Base-by-base conservation (phyloP, 345 rosid genomes). In the Rubroshorea leprosula region DNA sequence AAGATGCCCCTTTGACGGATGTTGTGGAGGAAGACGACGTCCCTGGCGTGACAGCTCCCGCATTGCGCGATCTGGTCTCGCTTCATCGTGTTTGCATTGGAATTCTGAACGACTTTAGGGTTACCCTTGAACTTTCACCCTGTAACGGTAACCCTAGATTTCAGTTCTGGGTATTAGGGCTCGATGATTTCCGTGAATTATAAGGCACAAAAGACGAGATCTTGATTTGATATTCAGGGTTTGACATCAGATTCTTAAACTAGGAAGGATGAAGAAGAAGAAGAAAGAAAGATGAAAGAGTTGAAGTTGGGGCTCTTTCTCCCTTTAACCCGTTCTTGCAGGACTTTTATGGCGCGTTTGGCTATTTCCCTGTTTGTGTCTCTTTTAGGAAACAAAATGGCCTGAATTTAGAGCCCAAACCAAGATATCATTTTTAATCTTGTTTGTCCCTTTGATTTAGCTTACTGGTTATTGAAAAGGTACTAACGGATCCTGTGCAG, bases 21-120 rank as follows among this genome's bases (percentile, higher is more conserved):
- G 67, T 57, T 64, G 74, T 77, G 79, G 64, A 75, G 73, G 26
- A 82, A 27, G 49, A 65, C 57, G 26, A 66, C 69, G 66, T 68
- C 74, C 16, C 27, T 14, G 21, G 62, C 63, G 15, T 64, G 35
- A 68, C 87, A 82, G 0, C 57, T 64, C 6, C 57, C 64, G 68
- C 87, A 82, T 55, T 69, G 60, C 27, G 44, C 59, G 22, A 4
- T 64, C 41, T 51, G 65, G 22, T 62, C 78, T 9, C 65, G 55
- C 69, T 63, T 71, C 81, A 76, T 76, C 51, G 9, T 13, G 20
- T 17, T 44, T 9, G 21, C 16, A n/a, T 17, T 23, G 44, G 27
- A 17, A 23, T 18, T 29, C n/a, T 17, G 20, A 13, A 13, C 41
- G 41, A 35, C 12, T 35, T 35, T 35, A 35, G 41, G 41, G 41